Evolutionary conservation across 2,329 filamentous ascomycete species (phyloP).

Genomic region (Xylaria sp.): DNA sequence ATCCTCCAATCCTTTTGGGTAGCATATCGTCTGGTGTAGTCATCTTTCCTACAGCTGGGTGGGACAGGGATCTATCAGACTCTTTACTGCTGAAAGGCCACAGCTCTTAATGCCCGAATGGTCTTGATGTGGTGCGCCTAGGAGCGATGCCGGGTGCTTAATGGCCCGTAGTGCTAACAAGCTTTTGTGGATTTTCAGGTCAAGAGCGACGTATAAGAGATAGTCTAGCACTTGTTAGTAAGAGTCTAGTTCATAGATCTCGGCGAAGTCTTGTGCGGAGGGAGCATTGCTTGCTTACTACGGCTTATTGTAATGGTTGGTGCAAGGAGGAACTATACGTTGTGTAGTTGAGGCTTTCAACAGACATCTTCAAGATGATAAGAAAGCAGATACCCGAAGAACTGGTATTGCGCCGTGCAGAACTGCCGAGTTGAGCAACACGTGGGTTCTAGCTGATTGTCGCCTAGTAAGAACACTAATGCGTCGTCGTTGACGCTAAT

Average conservation of each 20-base stretch:
- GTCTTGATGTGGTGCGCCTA: not conserved
- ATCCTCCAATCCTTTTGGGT: slow-evolving; percentile 21
- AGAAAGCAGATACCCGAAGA: slow-evolving; percentile 18
- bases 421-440: slow-evolving; percentile 32
- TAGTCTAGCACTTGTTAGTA: not conserved
- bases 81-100: not conserved
- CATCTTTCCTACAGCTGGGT: slow-evolving; percentile 12
- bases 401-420: slow-evolving; percentile 5
- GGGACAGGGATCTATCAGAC: slow-evolving; percentile 21
- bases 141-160: slow-evolving; percentile 1
- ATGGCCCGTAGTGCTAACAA: not conserved
- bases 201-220: not conserved
- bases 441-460: slow-evolving; percentile 13
- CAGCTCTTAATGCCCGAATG: not conserved
- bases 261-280: not conserved
- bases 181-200: not conserved
- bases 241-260: not conserved
- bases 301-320: not conserved
- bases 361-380: not conserved
- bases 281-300: slow-evolving; percentile 5
- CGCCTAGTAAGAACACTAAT: slow-evolving; percentile 13
- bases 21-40: slow-evolving; percentile 13
- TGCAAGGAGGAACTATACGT: not conserved
- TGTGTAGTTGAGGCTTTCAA: not conserved
- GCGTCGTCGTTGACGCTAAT: slow-evolving; percentile 18